Evolutionary conservation across 2,329 filamentous ascomycete species (phyloP).

Genomic region (Cordyceps cateniannulata): DNA sequence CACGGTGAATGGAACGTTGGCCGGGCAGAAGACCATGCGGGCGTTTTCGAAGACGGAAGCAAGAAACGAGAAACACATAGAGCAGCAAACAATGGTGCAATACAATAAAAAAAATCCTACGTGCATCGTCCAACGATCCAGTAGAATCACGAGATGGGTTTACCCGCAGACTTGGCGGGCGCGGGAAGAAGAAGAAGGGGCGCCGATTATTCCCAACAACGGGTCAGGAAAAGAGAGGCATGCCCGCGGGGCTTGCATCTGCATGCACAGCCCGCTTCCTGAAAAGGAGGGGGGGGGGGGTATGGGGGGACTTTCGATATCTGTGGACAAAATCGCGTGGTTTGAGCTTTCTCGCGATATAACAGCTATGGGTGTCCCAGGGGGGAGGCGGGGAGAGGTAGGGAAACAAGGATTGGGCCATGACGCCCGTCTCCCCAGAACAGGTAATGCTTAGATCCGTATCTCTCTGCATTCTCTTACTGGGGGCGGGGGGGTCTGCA

Average conservation of each 20-base stretch:
- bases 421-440: background rate
- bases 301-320: too few relatives aligned
- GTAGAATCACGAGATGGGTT: background rate
- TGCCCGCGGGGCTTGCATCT: background rate
- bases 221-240: background rate
- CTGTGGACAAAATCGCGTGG: background rate
- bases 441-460: background rate
- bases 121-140: background rate
- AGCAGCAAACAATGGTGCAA: too few relatives aligned
- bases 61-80: background rate
- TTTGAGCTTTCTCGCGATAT: background rate
- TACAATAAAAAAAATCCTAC: background rate
- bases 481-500: too few relatives aligned
- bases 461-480: background rate
- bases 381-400: background rate
- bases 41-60: background rate
- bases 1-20: background rate
- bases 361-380: background rate
- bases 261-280: background rate
- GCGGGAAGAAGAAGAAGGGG: background rate
- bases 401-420: background rate
- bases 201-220: slow-evolving; percentile 6
- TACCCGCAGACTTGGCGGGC: background rate
- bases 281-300: background rate
- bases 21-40: background rate